phyloP scores from a whole-genome alignment of 306 rosid species.

The Urtica urens region DNA sequence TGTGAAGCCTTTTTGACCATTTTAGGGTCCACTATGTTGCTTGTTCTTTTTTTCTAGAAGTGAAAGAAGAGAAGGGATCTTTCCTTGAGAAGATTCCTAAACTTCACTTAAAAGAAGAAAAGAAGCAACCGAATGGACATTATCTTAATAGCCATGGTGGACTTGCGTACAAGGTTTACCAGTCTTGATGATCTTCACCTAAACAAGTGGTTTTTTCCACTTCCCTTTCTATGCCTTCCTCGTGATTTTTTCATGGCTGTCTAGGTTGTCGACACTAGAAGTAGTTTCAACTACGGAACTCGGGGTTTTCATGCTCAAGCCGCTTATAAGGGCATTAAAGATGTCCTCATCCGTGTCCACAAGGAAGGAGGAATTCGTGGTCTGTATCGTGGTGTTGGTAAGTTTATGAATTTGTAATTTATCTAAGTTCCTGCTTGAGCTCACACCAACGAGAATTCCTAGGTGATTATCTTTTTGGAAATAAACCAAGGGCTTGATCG shows the following conservation, averaged over 20 bases:
- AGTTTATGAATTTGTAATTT: constrained; percentile 13
- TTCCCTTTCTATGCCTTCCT: neutral
- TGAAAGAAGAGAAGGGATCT: no score
- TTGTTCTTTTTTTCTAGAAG: no score
- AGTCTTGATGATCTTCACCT: neutral
- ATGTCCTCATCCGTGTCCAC: constrained; percentile 62
- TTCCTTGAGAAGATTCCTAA: neutral
- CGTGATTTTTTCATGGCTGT: constrained; percentile 7
- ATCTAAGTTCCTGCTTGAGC: no score
- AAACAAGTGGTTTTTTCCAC: neutral
- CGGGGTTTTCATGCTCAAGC: constrained; percentile 34
- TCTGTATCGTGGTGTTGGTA: constrained; percentile 87
- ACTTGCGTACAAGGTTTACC: neutral
- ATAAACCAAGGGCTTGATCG: no score
- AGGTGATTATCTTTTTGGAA: no score
- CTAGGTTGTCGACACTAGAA: constrained; percentile 52
- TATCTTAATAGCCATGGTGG: neutral
- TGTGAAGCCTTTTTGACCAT: neutral
- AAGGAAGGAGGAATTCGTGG: constrained; percentile 73
- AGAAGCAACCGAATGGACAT: neutral
- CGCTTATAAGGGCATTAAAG: constrained; percentile 47
- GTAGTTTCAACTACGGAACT: constrained; percentile 27
- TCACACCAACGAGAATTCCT: no score
- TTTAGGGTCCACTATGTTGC: neutral
- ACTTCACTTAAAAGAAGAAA: neutral